These are phyloP conservation scores for Phytopythium boreale DNA, from an alignment of 352 stramenopile species.

Conservation along the genomic window DNA sequence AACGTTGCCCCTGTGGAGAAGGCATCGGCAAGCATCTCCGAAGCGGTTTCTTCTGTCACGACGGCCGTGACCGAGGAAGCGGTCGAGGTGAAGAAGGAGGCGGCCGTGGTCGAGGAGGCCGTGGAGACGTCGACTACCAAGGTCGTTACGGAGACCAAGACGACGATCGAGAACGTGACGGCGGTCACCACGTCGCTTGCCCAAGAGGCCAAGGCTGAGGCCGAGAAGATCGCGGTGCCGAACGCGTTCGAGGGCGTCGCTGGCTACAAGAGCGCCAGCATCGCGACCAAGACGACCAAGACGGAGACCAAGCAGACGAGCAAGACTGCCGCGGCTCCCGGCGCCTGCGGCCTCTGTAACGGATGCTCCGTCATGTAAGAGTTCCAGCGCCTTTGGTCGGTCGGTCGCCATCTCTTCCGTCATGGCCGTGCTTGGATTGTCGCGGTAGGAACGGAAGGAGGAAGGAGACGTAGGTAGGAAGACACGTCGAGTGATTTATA, in stretches of 20 bases:
- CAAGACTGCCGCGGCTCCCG: constrained; percentile 13
- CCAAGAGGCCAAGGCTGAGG: not conserved
- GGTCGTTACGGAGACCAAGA: constrained; percentile 4
- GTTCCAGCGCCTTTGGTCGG: not conserved
- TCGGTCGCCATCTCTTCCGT: not conserved
- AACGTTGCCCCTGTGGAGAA: not conserved
- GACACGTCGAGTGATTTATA: constrained; percentile 1
- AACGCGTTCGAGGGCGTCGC: constrained; percentile 15
- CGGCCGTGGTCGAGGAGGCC: not conserved
- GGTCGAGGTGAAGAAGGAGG: not conserved
- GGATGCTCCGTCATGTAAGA: constrained; percentile 20
- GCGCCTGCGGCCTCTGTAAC: constrained; percentile 23
- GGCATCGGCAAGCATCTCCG: not conserved
- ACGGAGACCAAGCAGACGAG: constrained; percentile 17
- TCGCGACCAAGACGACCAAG: constrained; percentile 23
- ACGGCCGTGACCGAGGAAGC: not conserved
- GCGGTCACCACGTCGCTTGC: constrained; percentile 1
- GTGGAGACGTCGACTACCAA: not conserved
- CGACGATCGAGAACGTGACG: constrained; percentile 2
- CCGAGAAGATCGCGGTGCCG: not conserved
- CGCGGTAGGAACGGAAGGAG: not conserved
- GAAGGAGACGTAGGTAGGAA: not conserved
- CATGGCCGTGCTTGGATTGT: not conserved
- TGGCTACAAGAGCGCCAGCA: constrained; percentile 37
- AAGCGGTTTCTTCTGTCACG: not conserved